phyloP scores from a whole-genome alignment of 805 yeast species.

The Zygoascus tannicola region DNA sequence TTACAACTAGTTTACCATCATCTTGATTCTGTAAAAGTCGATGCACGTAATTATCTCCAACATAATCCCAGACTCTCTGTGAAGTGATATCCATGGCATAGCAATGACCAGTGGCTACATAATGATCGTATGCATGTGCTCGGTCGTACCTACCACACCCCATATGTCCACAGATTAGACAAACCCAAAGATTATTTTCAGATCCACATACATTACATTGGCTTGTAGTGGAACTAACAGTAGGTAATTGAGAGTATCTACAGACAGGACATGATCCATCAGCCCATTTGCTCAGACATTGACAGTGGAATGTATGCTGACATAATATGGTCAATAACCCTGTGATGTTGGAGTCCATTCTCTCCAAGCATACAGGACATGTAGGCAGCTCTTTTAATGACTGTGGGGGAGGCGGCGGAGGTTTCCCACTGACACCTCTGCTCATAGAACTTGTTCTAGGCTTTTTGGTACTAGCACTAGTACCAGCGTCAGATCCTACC shows the following conservation, averaged over 20 bases:
- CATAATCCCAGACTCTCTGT: conserved; percentile 91
- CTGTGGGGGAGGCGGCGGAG: conserved; percentile 20
- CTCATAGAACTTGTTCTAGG: neutral
- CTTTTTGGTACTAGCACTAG: conserved; percentile 2
- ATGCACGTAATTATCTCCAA: conserved; percentile 85
- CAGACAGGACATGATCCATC: conserved; percentile 91
- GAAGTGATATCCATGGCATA: conserved; percentile 81
- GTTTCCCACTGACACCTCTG: neutral
- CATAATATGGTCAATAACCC: conserved; percentile 85
- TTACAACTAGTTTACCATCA: conserved; percentile 83
- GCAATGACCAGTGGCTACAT: conserved; percentile 67
- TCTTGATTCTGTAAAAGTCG: conserved; percentile 72
- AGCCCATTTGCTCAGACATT: conserved; percentile 78
- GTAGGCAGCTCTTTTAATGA: conserved; percentile 62
- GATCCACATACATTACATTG: conserved; percentile 40
- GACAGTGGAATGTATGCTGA: conserved; percentile 88
- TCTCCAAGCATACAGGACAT: conserved; percentile 86
- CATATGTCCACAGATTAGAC: conserved; percentile 82
- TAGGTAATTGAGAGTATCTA: conserved; percentile 45
- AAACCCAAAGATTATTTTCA: conserved; percentile 68
- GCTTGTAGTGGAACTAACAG: neutral
- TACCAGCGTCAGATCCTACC: conserved; percentile 11
- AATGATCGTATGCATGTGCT: conserved; percentile 82
- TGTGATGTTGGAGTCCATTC: conserved; percentile 72
- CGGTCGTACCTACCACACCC: conserved; percentile 85